Evolutionary conservation across 78 protist species (phyloP), one percentile per base, ranked within the genome.

Genomic region (Guillardia theta): DNA sequence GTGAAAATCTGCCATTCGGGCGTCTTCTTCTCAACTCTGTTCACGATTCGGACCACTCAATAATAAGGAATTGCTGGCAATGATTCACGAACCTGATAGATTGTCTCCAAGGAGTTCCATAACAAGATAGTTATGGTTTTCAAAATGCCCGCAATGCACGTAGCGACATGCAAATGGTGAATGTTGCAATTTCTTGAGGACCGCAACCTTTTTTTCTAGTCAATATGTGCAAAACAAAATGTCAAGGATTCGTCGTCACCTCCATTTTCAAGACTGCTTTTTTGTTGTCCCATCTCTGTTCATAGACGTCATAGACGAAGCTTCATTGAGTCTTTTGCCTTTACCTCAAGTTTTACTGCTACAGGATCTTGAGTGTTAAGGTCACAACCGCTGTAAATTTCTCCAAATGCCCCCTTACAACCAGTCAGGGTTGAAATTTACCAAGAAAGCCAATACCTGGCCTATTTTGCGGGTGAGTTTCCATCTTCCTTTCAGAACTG

Each of bases 321-420:
- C n/a, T n/a, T n/a, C n/a, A n/a, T n/a, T n/a, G n/a, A n/a, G n/a
- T n/a, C n/a, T n/a, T n/a, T n/a, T n/a, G n/a, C n/a, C n/a, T n/a
- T n/a, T n/a, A n/a, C n/a, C n/a, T 95, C 96, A 24, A 95, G 15
- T 46, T 95, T 95, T 8, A 95, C 64, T 2, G 96, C 96, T 6
- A 95, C 94, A 0, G 15, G 48, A 0, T 43, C 58, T 0, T 53
- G 58, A 8, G 70, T 53, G 10, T 1, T 19, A 10, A 54, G 2
- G 19, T 95, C 96, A 1, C 18, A 30, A 4, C 94, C 96, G 45
- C 44, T 36, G 87, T 70, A 95, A 30, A 95, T 92, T 47, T 93
- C 94, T 5, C 94, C 95, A 44, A 94, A 94, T 0, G 95, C 95
- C 5, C 95, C 95, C n/a, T n/a, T n/a, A n/a, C n/a, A n/a, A n/a